These are phyloP conservation scores for Letharia columbiana DNA, from an alignment of 495 filamentous ascomycete genomes.

Conservation along the genomic window DNA sequence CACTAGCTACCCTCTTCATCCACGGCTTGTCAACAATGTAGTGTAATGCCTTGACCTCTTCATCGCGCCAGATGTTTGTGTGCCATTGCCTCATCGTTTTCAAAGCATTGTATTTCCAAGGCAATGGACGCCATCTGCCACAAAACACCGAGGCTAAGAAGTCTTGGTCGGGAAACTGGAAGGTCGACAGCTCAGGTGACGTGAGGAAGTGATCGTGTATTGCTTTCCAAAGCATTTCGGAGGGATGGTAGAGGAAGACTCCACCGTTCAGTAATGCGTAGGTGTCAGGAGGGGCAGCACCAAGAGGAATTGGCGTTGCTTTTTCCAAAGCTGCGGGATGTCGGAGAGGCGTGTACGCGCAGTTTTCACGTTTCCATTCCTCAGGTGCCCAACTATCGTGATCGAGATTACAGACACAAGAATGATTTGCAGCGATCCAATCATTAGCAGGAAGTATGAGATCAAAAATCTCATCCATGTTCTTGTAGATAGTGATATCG, in stretches of 20 bases:
- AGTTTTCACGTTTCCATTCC: conserved; percentile 42
- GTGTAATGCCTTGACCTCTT: conserved; percentile 41
- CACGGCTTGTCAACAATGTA: conserved; percentile 54
- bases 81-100: conserved; percentile 48
- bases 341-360: conserved; percentile 37
- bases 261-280: conserved; percentile 56
- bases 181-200: conserved; percentile 29
- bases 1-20: conserved; percentile 34
- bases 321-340: conserved; percentile 29
- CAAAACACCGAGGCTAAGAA: conserved; percentile 42
- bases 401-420: conserved; percentile 47
- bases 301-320: conserved; percentile 25
- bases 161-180: conserved; percentile 47
- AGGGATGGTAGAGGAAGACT: conserved; percentile 50
- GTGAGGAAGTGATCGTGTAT: conserved; percentile 36
- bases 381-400: conserved; percentile 38
- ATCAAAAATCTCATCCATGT: conserved; percentile 41
- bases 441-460: conserved; percentile 25
- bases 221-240: conserved; percentile 28
- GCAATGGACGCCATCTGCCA: conserved; percentile 34
- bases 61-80: conserved; percentile 44
- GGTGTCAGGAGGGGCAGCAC: conserved; percentile 25
- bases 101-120: conserved; percentile 47
- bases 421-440: conserved; percentile 43
- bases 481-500: conserved; percentile 41